Evolutionary conservation across 106 monocot species (phyloP), one percentile per base, ranked within the genome.

Genomic region (Acanthochlamys bracteata): DNA sequence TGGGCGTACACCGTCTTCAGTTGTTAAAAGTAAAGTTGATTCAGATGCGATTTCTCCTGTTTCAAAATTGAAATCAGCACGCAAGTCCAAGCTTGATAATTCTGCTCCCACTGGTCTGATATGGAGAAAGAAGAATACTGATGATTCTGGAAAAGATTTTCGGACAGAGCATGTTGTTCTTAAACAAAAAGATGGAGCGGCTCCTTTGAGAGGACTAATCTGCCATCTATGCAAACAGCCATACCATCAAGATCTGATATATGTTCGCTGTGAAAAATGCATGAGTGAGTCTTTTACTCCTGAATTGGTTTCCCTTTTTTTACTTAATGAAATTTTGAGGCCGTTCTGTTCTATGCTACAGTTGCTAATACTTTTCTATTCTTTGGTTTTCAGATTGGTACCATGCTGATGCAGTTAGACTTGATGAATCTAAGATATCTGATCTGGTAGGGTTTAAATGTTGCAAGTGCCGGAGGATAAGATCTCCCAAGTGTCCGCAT

Each of bases 241-340:
- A 60, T 94, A 94, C 65, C 54, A 57, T 69, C 55, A 86, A n/a
- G 75, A 79, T 14, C 57, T 83, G 49, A 84, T 84, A 70, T 94
- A 94, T 73, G 58, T 94, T 14, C 69, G 89, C 60, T 94, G 94
- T 55, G 79, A 83, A 68, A 77, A 53, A 42, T 94, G 94, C 78
- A 20, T 15, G 39, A 67, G 93, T 94, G 86, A 81, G 86, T 27
- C 6, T 10, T 46, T 39, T 41, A 17, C 15, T 53, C 3, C 64
- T 7, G 53, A 7, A 19, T 19, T 61, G 10, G 19, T 55, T 55
- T 4, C 10, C 40, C 21, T 21, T 42, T 51, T 59, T 17, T 3
- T 58, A 17, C 14, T 77, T 74, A 3, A 74, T 23, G 45, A 23
- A 59, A 14, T 45, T 23, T 57, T 71, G 53, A 2, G 20, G 16